Conservation (phyloP, 1,284 basidiomycete species). For the Ustilago vetiveriae region DNA sequence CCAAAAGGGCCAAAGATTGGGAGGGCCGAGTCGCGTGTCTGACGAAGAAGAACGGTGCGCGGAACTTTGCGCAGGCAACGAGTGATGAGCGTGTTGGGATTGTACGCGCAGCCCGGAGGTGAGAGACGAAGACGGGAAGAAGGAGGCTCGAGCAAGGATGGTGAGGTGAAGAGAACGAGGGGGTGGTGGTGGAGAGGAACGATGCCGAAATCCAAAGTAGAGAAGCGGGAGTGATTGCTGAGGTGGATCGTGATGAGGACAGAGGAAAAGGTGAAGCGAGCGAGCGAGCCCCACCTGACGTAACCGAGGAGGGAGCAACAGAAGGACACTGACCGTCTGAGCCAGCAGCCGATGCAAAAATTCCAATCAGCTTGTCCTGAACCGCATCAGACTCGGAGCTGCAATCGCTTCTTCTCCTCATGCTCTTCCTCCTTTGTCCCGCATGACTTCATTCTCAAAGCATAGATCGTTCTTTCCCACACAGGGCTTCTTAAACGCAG, state of each 20-base stretch:
- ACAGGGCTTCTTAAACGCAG: too few relatives aligned
- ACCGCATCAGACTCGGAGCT: not conserved
- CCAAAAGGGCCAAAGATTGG: too few relatives aligned
- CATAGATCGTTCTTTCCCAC: too few relatives aligned
- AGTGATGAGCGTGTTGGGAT: too few relatives aligned
- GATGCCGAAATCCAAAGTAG: not conserved
- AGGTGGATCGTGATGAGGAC: conserved; percentile 7
- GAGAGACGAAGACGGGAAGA: too few relatives aligned
- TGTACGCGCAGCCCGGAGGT: too few relatives aligned
- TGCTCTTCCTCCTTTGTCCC: too few relatives aligned
- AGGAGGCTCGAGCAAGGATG: too few relatives aligned
- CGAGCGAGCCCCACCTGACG: conserved; percentile 2
- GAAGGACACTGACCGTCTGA: not conserved
- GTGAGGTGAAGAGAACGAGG: not conserved
- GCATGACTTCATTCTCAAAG: too few relatives aligned
- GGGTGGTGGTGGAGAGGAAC: not conserved
- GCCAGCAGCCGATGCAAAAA: conserved; percentile 1
- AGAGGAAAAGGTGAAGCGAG: conserved; percentile 8
- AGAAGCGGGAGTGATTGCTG: not conserved
- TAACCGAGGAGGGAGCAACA: conserved; percentile 5
- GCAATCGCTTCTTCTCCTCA: not conserved
- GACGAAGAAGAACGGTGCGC: too few relatives aligned
- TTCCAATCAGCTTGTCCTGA: conserved; percentile 3
- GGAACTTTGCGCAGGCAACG: too few relatives aligned
- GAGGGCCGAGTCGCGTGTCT: too few relatives aligned